phyloP scores from a whole-genome alignment of 192 early-diverging fungal genomes.

The Linnemannia exigua region DNA sequence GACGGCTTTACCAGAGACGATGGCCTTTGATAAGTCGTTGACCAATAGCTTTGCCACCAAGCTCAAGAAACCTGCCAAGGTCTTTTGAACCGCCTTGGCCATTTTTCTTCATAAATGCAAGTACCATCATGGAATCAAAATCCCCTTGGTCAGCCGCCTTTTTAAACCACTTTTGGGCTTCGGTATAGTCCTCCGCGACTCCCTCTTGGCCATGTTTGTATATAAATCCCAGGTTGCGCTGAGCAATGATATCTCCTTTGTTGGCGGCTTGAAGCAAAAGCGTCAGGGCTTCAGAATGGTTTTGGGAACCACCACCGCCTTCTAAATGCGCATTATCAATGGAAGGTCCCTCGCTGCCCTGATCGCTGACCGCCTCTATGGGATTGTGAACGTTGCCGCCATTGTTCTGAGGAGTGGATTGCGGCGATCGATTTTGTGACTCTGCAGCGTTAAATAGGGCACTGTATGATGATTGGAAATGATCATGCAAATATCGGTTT shows the following conservation, averaged over 20 bases:
- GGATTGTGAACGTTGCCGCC: neutral
- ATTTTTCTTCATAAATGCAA: slow-evolving; percentile 59
- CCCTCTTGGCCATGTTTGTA: slow-evolving; percentile 48
- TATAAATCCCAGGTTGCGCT: slow-evolving; percentile 54
- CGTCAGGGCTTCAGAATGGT: slow-evolving; percentile 1
- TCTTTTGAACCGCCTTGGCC: slow-evolving; percentile 54
- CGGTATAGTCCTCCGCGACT: slow-evolving; percentile 32
- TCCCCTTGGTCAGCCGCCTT: slow-evolving; percentile 57
- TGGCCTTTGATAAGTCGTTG: neutral
- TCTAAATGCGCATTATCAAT: neutral
- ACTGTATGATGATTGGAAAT: no score
- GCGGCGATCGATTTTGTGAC: neutral
- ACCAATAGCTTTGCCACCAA: slow-evolving; percentile 35
- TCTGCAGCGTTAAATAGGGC: neutral
- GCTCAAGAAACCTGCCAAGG: slow-evolving; percentile 25
- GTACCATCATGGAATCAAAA: slow-evolving; percentile 34
- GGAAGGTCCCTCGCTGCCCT: slow-evolving; percentile 13
- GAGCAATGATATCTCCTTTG: slow-evolving; percentile 40
- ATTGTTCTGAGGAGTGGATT: neutral
- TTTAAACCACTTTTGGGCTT: slow-evolving; percentile 48
- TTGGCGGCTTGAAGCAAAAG: slow-evolving; percentile 41
- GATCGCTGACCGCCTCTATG: neutral
- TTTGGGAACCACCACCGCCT: neutral
- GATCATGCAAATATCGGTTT: no score
- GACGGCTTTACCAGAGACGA: slow-evolving; percentile 5